Base-by-base conservation (phyloP, 2,329 filamentous ascomycete genomes). In the Simplicillium aogashimaense region DNA sequence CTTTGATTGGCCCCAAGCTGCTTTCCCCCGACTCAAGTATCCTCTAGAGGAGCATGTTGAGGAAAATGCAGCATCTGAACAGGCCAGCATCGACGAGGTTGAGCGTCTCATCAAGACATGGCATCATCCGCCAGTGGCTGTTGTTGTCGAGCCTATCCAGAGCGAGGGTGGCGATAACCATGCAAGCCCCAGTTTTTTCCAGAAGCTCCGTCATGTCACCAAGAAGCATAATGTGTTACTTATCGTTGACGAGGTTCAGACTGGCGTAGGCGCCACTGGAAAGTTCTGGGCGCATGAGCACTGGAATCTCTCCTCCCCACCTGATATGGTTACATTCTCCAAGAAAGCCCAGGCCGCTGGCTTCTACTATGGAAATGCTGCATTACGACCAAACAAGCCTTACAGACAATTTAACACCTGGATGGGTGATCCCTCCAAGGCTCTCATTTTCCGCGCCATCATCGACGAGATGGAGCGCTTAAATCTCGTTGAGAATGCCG, bases 261-360 rank as follows among this genome's bases (percentile, higher is more conserved):
- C 85, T 15, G 84, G 83, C 56, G 78, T 89, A 38, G 85, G 85
- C 53, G 84, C 85, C n/a, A 90, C 85, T 0, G 85, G 85, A 43
- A 86, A 84, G 55, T 88, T 89, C 74, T 90, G 85, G 85, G 85
- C 83, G 12, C 85, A 90, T 60, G 83, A 88, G 50, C 84, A 89
- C 73, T 90, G 85, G 85, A 74, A 81, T 54, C 69, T 89, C 35
- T 53, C 66, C 32, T 66, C 76, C 10, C 81, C 84, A 15, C 85
- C 85, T 2, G 85, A 90, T 57, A 88, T 90, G 65, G 85, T 90
- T 13, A 89, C 85, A 20, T 90, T 90, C 67, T 83, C 76, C 49
- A 90, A 90, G 72, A 90, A 90, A 66, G 85, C 85, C 3, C 85
- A 90, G 65, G 83, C 85, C 13, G 85, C 85, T 11, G 85, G 85